phyloP scores from a whole-genome alignment of 1,284 basidiomycete genomes.

The Pyrrhoderma lamaoense region DNA sequence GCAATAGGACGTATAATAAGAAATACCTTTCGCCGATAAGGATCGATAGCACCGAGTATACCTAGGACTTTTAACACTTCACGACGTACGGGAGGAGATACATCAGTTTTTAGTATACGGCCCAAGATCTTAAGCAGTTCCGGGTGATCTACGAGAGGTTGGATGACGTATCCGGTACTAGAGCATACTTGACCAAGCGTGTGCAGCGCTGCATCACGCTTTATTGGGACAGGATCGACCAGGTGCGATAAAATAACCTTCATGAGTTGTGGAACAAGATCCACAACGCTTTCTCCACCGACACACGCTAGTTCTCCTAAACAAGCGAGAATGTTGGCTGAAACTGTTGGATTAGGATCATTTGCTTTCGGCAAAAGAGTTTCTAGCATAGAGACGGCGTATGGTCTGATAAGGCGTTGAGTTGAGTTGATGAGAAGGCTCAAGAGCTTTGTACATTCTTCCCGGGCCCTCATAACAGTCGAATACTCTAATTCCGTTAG shows the following conservation, averaged over 20 bases:
- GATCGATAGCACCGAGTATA: constrained; percentile 95
- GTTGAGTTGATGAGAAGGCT: constrained; percentile 87
- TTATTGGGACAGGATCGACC: constrained; percentile 77
- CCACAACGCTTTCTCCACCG: constrained; percentile 86
- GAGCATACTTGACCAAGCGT: constrained; percentile 95
- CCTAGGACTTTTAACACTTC: constrained; percentile 94
- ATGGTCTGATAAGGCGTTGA: constrained; percentile 91
- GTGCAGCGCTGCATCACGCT: constrained; percentile 90
- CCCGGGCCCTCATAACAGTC: constrained; percentile 83
- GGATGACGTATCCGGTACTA: constrained; percentile 92
- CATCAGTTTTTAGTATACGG: constrained; percentile 83
- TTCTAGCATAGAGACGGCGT: constrained; percentile 92
- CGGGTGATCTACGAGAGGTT: constrained; percentile 87
- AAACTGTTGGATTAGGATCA: constrained; percentile 81
- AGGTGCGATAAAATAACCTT: constrained; percentile 84
- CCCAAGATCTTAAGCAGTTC: constrained; percentile 85
- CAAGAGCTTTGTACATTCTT: constrained; percentile 86
- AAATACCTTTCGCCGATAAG: constrained; percentile 84
- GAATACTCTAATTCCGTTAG: constrained; percentile 98
- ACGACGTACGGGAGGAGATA: constrained; percentile 66
- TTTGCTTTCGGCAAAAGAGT: constrained; percentile 87
- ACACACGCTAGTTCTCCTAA: constrained; percentile 92
- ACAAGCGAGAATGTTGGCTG: constrained; percentile 90
- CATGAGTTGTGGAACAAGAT: constrained; percentile 84
- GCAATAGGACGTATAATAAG: neutral